A percentile compares a stretch with the other conserved stretches of the same genome.
Conservation (phyloP, 192 early-diverging fungal species). For the Linnemannia schmuckeri region DNA sequence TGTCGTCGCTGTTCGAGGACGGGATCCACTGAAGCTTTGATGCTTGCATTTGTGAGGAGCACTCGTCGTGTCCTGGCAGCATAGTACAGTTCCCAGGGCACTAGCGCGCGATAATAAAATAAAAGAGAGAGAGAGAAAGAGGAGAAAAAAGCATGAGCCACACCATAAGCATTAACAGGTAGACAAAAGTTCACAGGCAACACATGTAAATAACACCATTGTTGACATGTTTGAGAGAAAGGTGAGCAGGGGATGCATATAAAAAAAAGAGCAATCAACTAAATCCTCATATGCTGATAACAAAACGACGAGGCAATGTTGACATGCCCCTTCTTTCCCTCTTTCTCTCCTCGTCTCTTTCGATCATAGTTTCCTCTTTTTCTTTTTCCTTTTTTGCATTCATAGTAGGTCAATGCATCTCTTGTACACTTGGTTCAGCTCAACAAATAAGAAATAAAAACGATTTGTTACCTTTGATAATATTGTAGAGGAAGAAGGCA, state of each 20-base stretch:
- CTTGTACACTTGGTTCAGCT: neutral
- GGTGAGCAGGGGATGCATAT: neutral
- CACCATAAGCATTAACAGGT: neutral
- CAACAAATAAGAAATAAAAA: neutral
- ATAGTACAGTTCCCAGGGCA: constrained; percentile 72
- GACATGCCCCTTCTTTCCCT: neutral
- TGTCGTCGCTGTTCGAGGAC: constrained; percentile 41
- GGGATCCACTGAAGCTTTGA: constrained; percentile 45
- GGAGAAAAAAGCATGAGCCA: neutral
- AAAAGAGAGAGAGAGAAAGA: neutral
- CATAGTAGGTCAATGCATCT: neutral
- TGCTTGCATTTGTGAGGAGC: constrained; percentile 41
- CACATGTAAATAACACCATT: constrained; percentile 1
- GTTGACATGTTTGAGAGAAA: neutral
- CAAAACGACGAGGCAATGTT: neutral
- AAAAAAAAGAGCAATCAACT: neutral
- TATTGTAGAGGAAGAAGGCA: constrained; percentile 70
- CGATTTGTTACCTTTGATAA: constrained; percentile 67
- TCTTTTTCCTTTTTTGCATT: neutral
- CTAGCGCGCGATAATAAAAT: constrained; percentile 45
- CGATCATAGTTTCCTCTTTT: neutral
- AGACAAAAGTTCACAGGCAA: neutral
- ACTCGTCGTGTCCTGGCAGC: constrained; percentile 63
- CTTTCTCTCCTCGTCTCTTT: neutral
- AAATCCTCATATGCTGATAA: neutral